Base-by-base conservation (phyloP, 1,139 yeast species). In the Taphrina flavorubra region DNA sequence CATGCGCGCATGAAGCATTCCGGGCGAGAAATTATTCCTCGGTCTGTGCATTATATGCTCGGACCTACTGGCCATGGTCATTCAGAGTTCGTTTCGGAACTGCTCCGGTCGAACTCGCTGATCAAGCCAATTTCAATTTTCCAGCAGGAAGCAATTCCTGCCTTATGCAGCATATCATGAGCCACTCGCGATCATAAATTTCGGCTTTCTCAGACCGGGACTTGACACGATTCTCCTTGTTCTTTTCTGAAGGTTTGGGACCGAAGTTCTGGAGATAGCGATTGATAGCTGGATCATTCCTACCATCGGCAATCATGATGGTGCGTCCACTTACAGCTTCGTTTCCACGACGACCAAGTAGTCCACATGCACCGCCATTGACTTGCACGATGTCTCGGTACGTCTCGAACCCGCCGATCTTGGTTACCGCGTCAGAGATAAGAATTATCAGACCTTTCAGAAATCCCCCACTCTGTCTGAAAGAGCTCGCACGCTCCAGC, bases 351-450 rank as follows among this genome's bases (percentile, higher is more conserved):
- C 59, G 59, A 34, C 67, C 67, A 18, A 63, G 31, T 31, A 63
- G 46, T 7, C 55, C 59, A 39, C 72, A 70, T 51, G 79, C 78
- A 16, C 82, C 79, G 39, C 96, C 96, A 76, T 91, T 96, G 2
- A 87, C 84, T 55, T 78, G 79, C 20, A 91, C 79, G 25, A 92
- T 87, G 53, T 85, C 81, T 5, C 69, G 65, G 42, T 90, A 84
- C 1, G 86, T 83, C 0, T 83, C 84, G 3, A 81, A 77, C 0
- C 95, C 92, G 34, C 95, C 96, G 37, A 55, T 34, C 51, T 63
- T 63, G 16, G 86, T 85, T 40, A 89, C 80, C 63, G 85, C 86
- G 1, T 84, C 76, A 0, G 91, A 84, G 2, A 92, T 78, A 73
- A 88, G 87, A 71, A 92, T 80, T 1, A 77, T 76, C 39, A 83